Conservation (phyloP, 164 flowering plant genomes). For the Dillenia suffruticosa region DNA sequence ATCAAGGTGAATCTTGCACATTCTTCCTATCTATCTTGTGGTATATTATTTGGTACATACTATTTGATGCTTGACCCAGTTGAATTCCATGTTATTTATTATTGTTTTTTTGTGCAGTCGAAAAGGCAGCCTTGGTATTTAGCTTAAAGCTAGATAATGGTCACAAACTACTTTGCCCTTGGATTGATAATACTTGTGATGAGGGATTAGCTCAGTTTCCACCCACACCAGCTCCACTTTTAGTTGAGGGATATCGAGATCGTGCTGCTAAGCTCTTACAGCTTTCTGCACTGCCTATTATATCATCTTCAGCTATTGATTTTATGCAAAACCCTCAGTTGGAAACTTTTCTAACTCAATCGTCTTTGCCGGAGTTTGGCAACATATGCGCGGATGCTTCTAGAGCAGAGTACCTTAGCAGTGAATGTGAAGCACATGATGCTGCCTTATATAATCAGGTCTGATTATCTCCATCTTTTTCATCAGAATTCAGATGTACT, state of each 20-base stretch:
- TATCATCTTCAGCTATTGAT: slow-evolving; percentile 60
- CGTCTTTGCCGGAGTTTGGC: slow-evolving; percentile 24
- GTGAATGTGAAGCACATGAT: slow-evolving; percentile 32
- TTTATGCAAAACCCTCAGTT: slow-evolving; percentile 62
- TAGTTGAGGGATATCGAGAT: slow-evolving; percentile 61
- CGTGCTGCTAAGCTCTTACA: slow-evolving; percentile 44
- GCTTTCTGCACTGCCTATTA: slow-evolving; percentile 70
- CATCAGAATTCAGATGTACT: no score
- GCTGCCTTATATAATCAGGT: slow-evolving; percentile 73
- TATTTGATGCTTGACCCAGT: no score
- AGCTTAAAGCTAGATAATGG: slow-evolving; percentile 93
- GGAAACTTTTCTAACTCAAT: slow-evolving; percentile 50
- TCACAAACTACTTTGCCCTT: slow-evolving; percentile 81
- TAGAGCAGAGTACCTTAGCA: slow-evolving; percentile 22
- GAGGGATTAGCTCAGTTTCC: slow-evolving; percentile 80
- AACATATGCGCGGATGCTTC: slow-evolving; percentile 19
- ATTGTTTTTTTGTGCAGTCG: slow-evolving; percentile 44
- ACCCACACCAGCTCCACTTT: slow-evolving; percentile 43
- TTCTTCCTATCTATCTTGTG: not conserved
- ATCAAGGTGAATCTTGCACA: slow-evolving; percentile 57
- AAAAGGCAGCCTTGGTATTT: slow-evolving; percentile 85
- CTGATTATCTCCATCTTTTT: slow-evolving; percentile 1
- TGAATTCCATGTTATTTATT: no score
- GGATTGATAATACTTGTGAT: slow-evolving; percentile 85
- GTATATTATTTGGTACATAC: no score